phyloP scores from a whole-genome alignment of 2,329 filamentous ascomycete genomes.

The Cladosporium cucumerinum region DNA sequence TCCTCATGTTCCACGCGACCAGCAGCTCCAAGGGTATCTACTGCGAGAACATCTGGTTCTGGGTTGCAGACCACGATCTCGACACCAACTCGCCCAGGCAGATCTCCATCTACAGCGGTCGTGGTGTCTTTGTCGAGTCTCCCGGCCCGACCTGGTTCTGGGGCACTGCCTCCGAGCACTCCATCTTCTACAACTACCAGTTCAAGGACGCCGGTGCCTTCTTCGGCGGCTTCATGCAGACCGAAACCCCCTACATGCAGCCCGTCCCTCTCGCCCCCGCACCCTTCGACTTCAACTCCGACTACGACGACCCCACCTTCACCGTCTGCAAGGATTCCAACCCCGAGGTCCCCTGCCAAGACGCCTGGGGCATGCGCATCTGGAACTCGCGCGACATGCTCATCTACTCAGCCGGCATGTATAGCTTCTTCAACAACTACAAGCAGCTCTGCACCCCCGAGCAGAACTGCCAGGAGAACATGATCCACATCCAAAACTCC shows the following conservation, averaged over 20 bases:
- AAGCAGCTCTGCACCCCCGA: slow-evolving; percentile 46
- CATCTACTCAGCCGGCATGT: slow-evolving; percentile 52
- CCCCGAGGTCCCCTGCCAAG: slow-evolving; percentile 33
- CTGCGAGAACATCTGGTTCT: slow-evolving; percentile 55
- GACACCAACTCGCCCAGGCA: slow-evolving; percentile 41
- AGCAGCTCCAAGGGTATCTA: slow-evolving; percentile 65
- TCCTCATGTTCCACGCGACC: slow-evolving; percentile 49
- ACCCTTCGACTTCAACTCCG: slow-evolving; percentile 52
- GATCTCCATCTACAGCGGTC: slow-evolving; percentile 45
- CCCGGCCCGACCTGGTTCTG: slow-evolving; percentile 53
- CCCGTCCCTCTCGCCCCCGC: slow-evolving; percentile 54
- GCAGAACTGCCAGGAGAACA: slow-evolving; percentile 52
- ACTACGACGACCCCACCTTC: slow-evolving; percentile 45
- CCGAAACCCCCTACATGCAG: slow-evolving; percentile 52
- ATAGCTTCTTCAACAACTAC: slow-evolving; percentile 60
- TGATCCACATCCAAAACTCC: slow-evolving; percentile 44
- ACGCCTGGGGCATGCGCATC: slow-evolving; percentile 46
- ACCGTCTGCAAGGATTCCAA: slow-evolving; percentile 30
- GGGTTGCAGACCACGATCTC: slow-evolving; percentile 55
- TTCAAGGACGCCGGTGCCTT: slow-evolving; percentile 50
- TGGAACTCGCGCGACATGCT: slow-evolving; percentile 40
- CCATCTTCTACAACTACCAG: slow-evolving; percentile 54
- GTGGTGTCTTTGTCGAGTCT: slow-evolving; percentile 41
- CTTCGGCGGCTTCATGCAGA: slow-evolving; percentile 51
- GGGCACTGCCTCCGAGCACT: slow-evolving; percentile 53